Percentiles rank a stretch among this genome's conserved stretches.
Evolutionary conservation across 495 filamentous ascomycete genomes (phyloP).

Genomic region (Pyronema domesticum): DNA sequence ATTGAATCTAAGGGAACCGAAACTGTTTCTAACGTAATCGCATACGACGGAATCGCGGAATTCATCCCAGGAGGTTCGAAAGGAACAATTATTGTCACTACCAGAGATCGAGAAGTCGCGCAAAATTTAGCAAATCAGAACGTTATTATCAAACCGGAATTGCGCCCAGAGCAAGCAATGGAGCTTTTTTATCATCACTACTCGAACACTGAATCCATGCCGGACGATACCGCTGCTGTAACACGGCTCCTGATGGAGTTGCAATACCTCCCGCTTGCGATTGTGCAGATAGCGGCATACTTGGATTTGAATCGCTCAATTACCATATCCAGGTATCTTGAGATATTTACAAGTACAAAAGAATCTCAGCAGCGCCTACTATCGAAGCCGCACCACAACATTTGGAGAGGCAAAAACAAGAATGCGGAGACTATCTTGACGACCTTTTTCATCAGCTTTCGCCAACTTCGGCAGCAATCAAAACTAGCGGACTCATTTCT

Average conservation of each 20-base stretch:
- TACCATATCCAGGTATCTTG: background rate
- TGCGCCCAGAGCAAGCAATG: background rate
- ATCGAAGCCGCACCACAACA: constrained; percentile 5
- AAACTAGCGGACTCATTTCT: constrained; percentile 20
- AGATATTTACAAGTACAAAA: background rate
- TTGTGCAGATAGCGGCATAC: constrained; percentile 8
- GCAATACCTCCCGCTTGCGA: constrained; percentile 12
- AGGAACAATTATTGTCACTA: constrained; percentile 25
- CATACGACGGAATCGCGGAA: background rate
- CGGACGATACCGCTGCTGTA: constrained; percentile 4
- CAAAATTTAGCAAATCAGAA: background rate
- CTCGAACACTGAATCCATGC: background rate
- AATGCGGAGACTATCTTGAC: constrained; percentile 26
- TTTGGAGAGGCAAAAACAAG: constrained; percentile 9
- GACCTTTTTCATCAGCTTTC: constrained; percentile 33
- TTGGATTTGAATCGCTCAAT: background rate
- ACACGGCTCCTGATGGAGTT: constrained; percentile 2
- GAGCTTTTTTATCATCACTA: background rate
- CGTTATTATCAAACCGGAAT: background rate
- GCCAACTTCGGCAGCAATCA: constrained; percentile 25
- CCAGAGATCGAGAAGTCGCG: constrained; percentile 18
- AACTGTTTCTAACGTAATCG: background rate
- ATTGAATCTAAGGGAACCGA: background rate
- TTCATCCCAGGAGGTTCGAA: constrained; percentile 13
- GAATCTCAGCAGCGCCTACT: constrained; percentile 5